Percentiles rank a stretch among this genome's conserved stretches.
Evolutionary conservation across 192 early-diverging fungal species (phyloP).

Genomic region (Funneliformis mosseae): DNA sequence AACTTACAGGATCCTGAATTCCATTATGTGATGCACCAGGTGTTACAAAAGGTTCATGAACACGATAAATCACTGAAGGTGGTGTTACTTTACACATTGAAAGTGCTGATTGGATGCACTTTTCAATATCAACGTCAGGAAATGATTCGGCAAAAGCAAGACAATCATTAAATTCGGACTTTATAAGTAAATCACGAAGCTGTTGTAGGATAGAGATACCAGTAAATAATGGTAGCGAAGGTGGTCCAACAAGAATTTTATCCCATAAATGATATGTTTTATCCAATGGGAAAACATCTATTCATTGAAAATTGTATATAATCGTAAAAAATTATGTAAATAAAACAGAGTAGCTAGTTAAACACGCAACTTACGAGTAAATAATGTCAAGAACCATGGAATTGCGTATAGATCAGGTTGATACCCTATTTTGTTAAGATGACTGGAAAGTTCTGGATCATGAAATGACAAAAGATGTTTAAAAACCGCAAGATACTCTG

Average conservation of each 20-base stretch:
- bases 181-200: constrained; percentile 60
- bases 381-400: constrained; percentile 82
- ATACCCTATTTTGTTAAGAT: constrained; percentile 63
- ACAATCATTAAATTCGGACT: constrained; percentile 71
- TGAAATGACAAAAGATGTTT: constrained; percentile 67
- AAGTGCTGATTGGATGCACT: constrained; percentile 62
- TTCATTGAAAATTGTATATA: not conserved
- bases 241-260: constrained; percentile 65
- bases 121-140: constrained; percentile 73
- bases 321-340: not conserved
- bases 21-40: constrained; percentile 1
- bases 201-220: constrained; percentile 73
- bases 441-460: constrained; percentile 72
- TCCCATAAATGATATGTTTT: constrained; percentile 85
- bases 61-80: constrained; percentile 52
- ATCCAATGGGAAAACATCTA: constrained; percentile 81
- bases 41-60: constrained; percentile 41
- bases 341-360: constrained; percentile 1
- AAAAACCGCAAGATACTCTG: constrained; percentile 70
- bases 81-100: constrained; percentile 72
- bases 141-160: constrained; percentile 58
- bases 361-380: constrained; percentile 63
- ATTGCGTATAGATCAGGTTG: constrained; percentile 77
- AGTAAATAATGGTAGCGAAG: constrained; percentile 65
- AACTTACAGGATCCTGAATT: not conserved